Evolutionary conservation across 371 early-diverging fungal species (phyloP).

Genomic region (Rhizoclosmatium hyalinum): DNA sequence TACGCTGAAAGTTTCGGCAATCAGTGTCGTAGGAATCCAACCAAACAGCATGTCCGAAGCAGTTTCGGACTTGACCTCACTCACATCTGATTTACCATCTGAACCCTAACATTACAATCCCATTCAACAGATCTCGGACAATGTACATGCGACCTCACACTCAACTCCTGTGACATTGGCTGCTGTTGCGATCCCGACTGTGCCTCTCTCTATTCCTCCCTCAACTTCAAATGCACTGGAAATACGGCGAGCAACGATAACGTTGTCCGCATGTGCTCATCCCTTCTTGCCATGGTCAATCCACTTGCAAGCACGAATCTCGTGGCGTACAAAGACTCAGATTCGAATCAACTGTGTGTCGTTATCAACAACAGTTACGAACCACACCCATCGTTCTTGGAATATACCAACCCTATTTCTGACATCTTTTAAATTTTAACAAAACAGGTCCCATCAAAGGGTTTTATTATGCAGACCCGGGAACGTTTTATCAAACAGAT

Average conservation of each 20-base stretch:
- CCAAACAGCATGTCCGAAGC: too few species aligned
- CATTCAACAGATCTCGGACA: slow-evolving; percentile 18
- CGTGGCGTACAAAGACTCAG: slow-evolving; percentile 9
- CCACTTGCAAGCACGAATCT: slow-evolving; percentile 12
- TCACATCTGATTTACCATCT: too few species aligned
- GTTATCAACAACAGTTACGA: slow-evolving; percentile 37
- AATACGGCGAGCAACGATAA: background rate
- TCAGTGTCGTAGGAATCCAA: too few species aligned
- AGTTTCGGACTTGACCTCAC: too few species aligned
- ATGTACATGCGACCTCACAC: slow-evolving; percentile 44
- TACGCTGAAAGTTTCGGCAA: too few species aligned
- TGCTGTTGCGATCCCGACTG: slow-evolving; percentile 52
- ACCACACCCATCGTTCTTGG: background rate
- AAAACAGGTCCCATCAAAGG: slow-evolving; percentile 39
- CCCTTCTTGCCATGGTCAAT: slow-evolving; percentile 32
- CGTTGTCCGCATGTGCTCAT: slow-evolving; percentile 31
- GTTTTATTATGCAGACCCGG: slow-evolving; percentile 35
- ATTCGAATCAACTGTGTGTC: slow-evolving; percentile 41
- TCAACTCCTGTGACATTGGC: slow-evolving; percentile 40
- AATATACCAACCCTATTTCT: background rate
- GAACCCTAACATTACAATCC: too few species aligned
- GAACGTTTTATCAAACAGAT: slow-evolving; percentile 23
- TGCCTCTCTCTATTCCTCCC: background rate
- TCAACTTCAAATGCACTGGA: background rate
- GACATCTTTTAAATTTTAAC: background rate